phyloP scores from a whole-genome alignment of 2,329 filamentous ascomycete genomes.

The Gnomoniopsis smithogilvyi region DNA sequence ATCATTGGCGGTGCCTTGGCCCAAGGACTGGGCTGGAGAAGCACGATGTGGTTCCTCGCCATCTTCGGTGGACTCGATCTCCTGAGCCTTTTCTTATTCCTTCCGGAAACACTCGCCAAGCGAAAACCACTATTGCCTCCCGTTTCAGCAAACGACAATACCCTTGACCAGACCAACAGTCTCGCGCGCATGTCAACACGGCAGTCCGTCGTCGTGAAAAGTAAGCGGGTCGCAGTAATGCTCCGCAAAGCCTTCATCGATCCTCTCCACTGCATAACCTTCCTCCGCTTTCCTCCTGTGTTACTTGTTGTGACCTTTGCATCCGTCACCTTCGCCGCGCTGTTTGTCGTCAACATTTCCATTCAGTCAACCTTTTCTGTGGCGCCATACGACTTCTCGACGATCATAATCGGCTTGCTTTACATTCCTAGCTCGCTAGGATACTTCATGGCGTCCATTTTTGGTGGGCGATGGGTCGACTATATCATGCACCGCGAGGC shows the following conservation, averaged over 20 bases:
- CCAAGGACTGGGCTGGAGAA: constrained; percentile 68
- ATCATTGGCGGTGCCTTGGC: constrained; percentile 74
- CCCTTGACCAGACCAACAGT: constrained; percentile 7
- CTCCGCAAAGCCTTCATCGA: constrained; percentile 65
- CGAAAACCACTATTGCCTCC: constrained; percentile 22
- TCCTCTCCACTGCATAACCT: constrained; percentile 66
- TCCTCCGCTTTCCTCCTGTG: constrained; percentile 72
- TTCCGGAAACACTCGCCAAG: constrained; percentile 62
- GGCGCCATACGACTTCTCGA: constrained; percentile 65
- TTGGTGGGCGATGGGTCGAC: constrained; percentile 78
- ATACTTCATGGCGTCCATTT: constrained; percentile 64
- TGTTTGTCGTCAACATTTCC: constrained; percentile 77
- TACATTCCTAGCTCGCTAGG: constrained; percentile 76
- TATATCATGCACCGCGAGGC: constrained; percentile 77
- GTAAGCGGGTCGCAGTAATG: constrained; percentile 48
- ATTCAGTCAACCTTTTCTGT: constrained; percentile 67
- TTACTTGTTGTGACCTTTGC: constrained; percentile 71
- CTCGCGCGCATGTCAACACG: constrained; percentile 56
- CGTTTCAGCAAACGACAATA: constrained; percentile 7
- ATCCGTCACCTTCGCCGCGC: constrained; percentile 68
- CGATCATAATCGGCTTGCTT: constrained; percentile 68
- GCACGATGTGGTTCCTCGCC: constrained; percentile 73
- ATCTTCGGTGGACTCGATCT: constrained; percentile 63
- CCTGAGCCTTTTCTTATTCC: constrained; percentile 54
- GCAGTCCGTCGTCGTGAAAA: constrained; percentile 57